Conservation (phyloP, 805 yeast species). For the Ogataea corticis region DNA sequence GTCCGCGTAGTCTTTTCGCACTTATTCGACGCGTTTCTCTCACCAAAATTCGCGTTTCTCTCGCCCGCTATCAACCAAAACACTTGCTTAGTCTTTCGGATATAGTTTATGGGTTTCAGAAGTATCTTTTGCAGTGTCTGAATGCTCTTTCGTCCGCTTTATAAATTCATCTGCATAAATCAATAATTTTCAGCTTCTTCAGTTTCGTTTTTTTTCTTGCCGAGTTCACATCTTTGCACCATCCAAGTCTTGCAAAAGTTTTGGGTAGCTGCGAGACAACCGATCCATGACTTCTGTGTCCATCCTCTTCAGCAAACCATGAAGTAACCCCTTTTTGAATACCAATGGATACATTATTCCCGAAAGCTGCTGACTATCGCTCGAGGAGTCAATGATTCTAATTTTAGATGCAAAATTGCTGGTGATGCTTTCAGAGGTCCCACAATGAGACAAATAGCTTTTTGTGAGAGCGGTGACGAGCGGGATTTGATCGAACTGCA, state of each 20-base stretch:
- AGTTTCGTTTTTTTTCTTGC: constrained; percentile 1
- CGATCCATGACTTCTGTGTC: not conserved
- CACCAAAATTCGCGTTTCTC: not conserved
- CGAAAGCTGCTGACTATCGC: not conserved
- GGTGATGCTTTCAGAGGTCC: not conserved
- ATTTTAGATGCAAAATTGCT: not conserved
- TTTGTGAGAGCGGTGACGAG: constrained; percentile 1
- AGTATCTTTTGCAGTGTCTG: not conserved
- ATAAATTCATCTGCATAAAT: constrained; percentile 1
- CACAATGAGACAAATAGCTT: constrained; percentile 6
- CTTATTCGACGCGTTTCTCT: not conserved
- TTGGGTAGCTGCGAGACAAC: not conserved
- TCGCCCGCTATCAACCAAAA: not conserved
- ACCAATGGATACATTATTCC: not conserved
- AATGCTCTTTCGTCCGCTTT: not conserved
- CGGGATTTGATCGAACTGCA: not conserved
- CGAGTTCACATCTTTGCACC: constrained; percentile 3
- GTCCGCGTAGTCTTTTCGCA: not conserved
- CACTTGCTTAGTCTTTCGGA: not conserved
- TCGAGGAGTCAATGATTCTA: not conserved
- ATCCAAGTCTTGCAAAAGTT: not conserved
- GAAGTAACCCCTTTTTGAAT: not conserved
- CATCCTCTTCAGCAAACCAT: not conserved
- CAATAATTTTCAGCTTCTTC: constrained; percentile 1
- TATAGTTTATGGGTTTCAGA: not conserved